Evolutionary conservation across 2,329 filamentous ascomycete species (phyloP).

Genomic region (Scedosporium minutisporum): DNA sequence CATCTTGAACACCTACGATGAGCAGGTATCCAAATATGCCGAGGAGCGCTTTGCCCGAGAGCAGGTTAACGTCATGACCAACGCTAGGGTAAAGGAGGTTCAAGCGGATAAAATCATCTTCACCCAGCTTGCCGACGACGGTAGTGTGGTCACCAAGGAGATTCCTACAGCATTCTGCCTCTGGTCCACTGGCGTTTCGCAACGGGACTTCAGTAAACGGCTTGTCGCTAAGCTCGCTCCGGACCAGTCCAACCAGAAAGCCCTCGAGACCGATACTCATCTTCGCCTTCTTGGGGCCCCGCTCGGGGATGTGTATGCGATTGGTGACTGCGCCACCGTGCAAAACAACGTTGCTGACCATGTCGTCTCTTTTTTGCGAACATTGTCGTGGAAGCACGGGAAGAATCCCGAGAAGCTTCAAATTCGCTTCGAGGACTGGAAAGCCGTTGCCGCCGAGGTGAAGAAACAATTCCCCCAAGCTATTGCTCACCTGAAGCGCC

Average conservation of each 20-base stretch:
- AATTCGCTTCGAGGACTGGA: constrained; percentile 82
- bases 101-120: constrained; percentile 76
- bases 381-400: constrained; percentile 82
- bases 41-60: constrained; percentile 87
- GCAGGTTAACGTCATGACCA: constrained; percentile 83
- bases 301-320: constrained; percentile 88
- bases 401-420: constrained; percentile 82
- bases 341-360: constrained; percentile 95
- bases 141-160: constrained; percentile 74
- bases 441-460: constrained; percentile 70
- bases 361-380: constrained; percentile 81
- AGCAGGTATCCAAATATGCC: constrained; percentile 83
- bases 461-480: constrained; percentile 88
- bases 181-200: constrained; percentile 93
- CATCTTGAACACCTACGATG: constrained; percentile 97
- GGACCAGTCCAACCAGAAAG: constrained; percentile 76
- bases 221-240: constrained; percentile 68
- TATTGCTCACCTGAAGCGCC: constrained; percentile 70
- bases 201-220: constrained; percentile 68
- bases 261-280: constrained; percentile 89
- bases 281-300: constrained; percentile 82
- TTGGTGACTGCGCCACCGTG: constrained; percentile 91
- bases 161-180: constrained; percentile 92
- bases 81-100: constrained; percentile 87
- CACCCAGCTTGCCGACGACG: constrained; percentile 67